Base-by-base conservation (phyloP, 106 monocot species). In the Ottelia alismoides region DNA sequence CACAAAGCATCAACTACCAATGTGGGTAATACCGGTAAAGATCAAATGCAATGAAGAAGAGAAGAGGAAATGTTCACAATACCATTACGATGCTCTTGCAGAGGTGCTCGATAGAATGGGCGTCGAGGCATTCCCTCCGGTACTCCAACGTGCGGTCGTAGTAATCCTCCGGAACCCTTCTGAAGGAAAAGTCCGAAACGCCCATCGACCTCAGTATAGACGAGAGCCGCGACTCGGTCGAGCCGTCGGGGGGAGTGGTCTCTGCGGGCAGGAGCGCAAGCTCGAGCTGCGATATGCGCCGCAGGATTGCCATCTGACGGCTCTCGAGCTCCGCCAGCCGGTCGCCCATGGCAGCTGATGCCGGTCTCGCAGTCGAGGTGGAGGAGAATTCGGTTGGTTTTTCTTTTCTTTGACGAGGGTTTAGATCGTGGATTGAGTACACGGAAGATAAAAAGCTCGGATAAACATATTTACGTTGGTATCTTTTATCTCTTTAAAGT, bases 1-100 rank as follows among this genome's bases (percentile, higher is more conserved):
- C n/a, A n/a, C n/a, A n/a, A n/a, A n/a, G n/a, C n/a, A n/a, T n/a
- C n/a, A n/a, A n/a, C n/a, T n/a, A n/a, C n/a, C n/a, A n/a, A n/a
- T n/a, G n/a, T n/a, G n/a, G n/a, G n/a, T n/a, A n/a, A n/a, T n/a
- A n/a, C n/a, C n/a, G n/a, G n/a, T n/a, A n/a, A n/a, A n/a, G n/a
- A n/a, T n/a, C n/a, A n/a, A n/a, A n/a, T n/a, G n/a, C n/a, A n/a
- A n/a, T n/a, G n/a, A n/a, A n/a, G n/a, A n/a, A n/a, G n/a, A n/a
- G n/a, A n/a, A n/a, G n/a, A n/a, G n/a, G n/a, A n/a, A n/a, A n/a
- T n/a, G n/a, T n/a, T n/a, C n/a, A n/a, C n/a, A n/a, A 51, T 70
- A 71, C 71, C 71, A 71, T 57, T 49, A 71, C 71, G 23, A 71
- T 71, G 63, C 57, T 71, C 49, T 71, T 71, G 63, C 71, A 71